Percentiles rank a stretch among this genome's conserved stretches.
Conservation (phyloP, 1,284 basidiomycete genomes). For the Sporisorium reilianum region DNA sequence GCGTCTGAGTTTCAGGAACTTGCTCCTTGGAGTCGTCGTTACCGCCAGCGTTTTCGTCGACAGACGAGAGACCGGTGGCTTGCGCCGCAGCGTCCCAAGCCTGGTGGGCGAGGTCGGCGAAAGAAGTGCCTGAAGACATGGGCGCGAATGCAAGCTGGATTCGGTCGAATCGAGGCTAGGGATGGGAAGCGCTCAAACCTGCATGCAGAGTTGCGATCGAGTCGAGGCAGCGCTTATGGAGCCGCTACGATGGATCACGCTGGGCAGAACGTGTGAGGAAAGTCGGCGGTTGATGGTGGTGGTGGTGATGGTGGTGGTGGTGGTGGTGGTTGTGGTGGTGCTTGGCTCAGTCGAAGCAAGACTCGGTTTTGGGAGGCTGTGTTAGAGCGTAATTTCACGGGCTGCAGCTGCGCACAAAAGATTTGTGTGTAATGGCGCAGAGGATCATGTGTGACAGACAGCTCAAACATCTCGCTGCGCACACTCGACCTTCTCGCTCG, state of each 20-base stretch:
- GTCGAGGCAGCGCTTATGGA: conserved; percentile 6
- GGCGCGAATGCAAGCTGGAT: neutral
- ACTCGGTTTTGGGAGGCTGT: too few species aligned
- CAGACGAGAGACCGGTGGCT: conserved; percentile 29
- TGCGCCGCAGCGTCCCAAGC: conserved; percentile 42
- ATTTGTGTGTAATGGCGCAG: neutral
- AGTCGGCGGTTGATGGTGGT: too few species aligned
- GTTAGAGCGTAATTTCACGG: neutral
- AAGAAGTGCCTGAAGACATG: conserved; percentile 53
- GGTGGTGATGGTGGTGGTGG: too few species aligned
- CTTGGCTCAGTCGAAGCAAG: too few species aligned
- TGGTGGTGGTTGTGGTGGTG: too few species aligned
- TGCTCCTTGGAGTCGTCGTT: neutral
- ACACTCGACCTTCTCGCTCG: neutral
- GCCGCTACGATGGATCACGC: too few species aligned
- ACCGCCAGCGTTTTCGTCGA: conserved; percentile 7
- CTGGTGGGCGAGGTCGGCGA: conserved; percentile 53
- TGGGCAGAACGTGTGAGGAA: too few species aligned
- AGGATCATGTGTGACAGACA: neutral
- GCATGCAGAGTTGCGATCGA: neutral
- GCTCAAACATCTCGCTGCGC: neutral
- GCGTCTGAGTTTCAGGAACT: neutral
- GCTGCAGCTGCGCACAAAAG: neutral
- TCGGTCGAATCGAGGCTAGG: neutral
- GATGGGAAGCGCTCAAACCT: neutral